Evolutionary conservation across 1,284 basidiomycete species (phyloP).

Genomic region (Dichomitus squalens): DNA sequence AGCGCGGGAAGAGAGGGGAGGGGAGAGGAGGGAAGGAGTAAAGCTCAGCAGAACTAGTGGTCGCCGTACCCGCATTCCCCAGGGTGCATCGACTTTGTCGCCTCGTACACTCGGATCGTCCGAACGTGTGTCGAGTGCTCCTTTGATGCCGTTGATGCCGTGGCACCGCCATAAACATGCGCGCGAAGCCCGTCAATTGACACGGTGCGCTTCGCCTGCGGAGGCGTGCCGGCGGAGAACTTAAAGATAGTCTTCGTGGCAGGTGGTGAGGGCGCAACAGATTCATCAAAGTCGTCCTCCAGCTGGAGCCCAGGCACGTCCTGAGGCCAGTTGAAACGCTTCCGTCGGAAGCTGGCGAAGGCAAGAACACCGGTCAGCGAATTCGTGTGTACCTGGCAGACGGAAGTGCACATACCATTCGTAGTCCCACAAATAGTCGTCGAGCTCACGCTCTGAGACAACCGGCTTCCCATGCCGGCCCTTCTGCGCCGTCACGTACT

Average conservation of each 20-base stretch:
- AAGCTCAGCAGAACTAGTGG: conserved; percentile 5
- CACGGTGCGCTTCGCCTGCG: not conserved
- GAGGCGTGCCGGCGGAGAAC: conserved; percentile 6
- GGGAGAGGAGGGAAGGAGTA: not conserved
- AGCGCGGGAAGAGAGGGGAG: not conserved
- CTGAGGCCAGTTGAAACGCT: conserved; percentile 49
- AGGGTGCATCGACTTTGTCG: conserved; percentile 27
- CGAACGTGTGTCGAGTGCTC: conserved; percentile 45
- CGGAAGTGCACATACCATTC: conserved; percentile 52
- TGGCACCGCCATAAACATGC: conserved; percentile 13
- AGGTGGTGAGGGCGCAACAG: not conserved
- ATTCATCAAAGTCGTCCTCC: conserved; percentile 16
- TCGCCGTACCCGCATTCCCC: conserved; percentile 3
- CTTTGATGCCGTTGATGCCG: conserved; percentile 6
- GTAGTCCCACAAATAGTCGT: conserved; percentile 65
- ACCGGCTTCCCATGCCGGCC: conserved; percentile 43
- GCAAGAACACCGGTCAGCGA: not conserved
- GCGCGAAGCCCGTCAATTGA: not conserved
- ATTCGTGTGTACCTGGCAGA: no score
- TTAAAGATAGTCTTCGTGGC: conserved; percentile 16
- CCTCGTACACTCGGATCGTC: conserved; percentile 58
- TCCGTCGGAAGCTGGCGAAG: conserved; percentile 61
- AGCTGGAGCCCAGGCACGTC: conserved; percentile 27
- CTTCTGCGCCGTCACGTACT: conserved; percentile 45
- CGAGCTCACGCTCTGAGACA: conserved; percentile 47